Percentiles rank a stretch among this genome's conserved stretches.
These are phyloP conservation scores for Fusarium hainanense DNA, from an alignment of 2,329 filamentous ascomycete genomes.

Conservation along the genomic window DNA sequence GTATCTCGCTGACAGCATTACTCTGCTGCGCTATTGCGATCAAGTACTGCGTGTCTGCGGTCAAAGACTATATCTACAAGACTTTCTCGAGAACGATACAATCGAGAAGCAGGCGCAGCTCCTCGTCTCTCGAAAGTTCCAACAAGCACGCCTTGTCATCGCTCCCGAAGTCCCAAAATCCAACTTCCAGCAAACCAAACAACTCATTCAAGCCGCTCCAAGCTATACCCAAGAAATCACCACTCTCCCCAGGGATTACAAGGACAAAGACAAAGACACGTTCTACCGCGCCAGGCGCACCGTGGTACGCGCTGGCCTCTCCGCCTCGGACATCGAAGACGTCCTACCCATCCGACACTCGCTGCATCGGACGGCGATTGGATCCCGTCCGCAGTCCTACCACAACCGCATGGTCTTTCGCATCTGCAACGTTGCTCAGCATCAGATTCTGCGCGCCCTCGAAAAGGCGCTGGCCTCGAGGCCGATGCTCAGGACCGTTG, in stretches of 20 bases:
- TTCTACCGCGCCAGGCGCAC: slow-evolving; percentile 23
- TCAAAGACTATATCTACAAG: slow-evolving; percentile 51
- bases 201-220: background rate
- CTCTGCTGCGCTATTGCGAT: slow-evolving; percentile 53
- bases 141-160: slow-evolving; percentile 27
- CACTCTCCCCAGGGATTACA: background rate
- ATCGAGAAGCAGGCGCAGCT: slow-evolving; percentile 49
- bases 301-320: slow-evolving; percentile 32
- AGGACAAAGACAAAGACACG: slow-evolving; percentile 1
- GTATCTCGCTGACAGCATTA: slow-evolving; percentile 53
- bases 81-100: slow-evolving; percentile 48
- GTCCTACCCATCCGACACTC: slow-evolving; percentile 47
- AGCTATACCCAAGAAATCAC: background rate
- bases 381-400: slow-evolving; percentile 51
- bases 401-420: slow-evolving; percentile 50
- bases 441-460: slow-evolving; percentile 45
- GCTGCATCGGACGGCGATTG: slow-evolving; percentile 47
- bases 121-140: slow-evolving; percentile 37
- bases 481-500: slow-evolving; percentile 48
- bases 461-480: slow-evolving; percentile 44
- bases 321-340: slow-evolving; percentile 43
- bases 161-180: slow-evolving; percentile 4
- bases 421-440: slow-evolving; percentile 27
- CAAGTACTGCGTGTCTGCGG: slow-evolving; percentile 43
- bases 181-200: background rate